These are phyloP conservation scores for Blastocystis sp. DNA, from an alignment of 352 stramenopile genomes.

Conservation along the genomic window DNA sequence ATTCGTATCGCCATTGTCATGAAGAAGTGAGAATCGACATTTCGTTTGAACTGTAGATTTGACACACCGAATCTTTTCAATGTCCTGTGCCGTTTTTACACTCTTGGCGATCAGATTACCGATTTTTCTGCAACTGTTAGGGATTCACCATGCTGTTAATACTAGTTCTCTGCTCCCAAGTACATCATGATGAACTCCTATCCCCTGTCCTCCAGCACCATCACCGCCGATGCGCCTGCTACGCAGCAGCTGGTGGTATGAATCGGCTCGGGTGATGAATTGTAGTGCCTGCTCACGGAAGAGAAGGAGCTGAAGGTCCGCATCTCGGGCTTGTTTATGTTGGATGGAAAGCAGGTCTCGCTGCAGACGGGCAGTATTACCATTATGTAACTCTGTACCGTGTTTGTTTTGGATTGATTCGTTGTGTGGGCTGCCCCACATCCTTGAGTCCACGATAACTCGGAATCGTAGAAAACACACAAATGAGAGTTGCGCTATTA, in stretches of 20 bases:
- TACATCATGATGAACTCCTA: slow-evolving; percentile 45
- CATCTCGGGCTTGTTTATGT: background rate
- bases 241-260: slow-evolving; percentile 51
- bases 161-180: slow-evolving; percentile 39
- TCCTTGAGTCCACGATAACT: too few relatives aligned
- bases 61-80: background rate
- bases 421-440: too few relatives aligned
- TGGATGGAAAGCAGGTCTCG: slow-evolving; percentile 30
- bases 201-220: slow-evolving; percentile 19
- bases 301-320: slow-evolving; percentile 40
- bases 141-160: background rate
- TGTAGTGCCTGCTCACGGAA: slow-evolving; percentile 45
- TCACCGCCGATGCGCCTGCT: background rate
- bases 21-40: background rate
- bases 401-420: too few relatives aligned
- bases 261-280: background rate
- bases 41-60: background rate
- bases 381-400: slow-evolving; percentile 13
- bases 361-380: slow-evolving; percentile 54
- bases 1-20: slow-evolving; percentile 37
- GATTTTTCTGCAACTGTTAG: slow-evolving; percentile 13
- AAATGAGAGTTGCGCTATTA: too few relatives aligned
- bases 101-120: slow-evolving; percentile 3
- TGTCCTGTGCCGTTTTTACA: slow-evolving; percentile 29
- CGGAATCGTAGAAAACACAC: too few relatives aligned